Conservation (phyloP, 768 basidiomycete genomes). For the Cyclocybe cylindracea region DNA sequence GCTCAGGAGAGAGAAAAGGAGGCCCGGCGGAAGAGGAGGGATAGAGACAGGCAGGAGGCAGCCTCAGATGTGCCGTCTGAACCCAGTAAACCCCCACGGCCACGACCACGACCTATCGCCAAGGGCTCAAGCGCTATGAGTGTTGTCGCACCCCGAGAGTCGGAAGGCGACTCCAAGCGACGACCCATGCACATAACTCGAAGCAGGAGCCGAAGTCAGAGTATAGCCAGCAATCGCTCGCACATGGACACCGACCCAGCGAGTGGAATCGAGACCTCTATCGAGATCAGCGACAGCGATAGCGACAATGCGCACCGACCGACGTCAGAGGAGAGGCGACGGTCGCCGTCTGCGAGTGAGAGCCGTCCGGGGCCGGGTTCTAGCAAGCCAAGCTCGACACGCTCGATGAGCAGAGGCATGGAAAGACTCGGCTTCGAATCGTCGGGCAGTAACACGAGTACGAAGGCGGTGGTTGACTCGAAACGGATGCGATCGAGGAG, state of each 20-base stretch:
- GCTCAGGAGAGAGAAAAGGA: constrained; percentile 1
- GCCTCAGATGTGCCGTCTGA: background rate
- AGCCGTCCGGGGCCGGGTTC: constrained; percentile 1
- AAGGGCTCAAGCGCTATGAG: constrained; percentile 21
- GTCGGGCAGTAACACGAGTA: background rate
- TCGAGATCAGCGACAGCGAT: constrained; percentile 13
- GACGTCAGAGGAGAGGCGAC: constrained; percentile 10
- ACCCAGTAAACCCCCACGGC: constrained; percentile 6
- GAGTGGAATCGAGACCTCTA: constrained; percentile 9
- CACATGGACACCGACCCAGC: constrained; percentile 5
- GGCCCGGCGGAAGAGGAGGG: constrained; percentile 7
- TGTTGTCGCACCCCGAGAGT: constrained; percentile 6
- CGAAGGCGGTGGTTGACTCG: background rate
- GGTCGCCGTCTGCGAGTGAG: constrained; percentile 19
- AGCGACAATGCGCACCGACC: constrained; percentile 6
- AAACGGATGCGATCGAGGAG: background rate
- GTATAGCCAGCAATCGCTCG: background rate
- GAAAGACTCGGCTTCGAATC: constrained; percentile 4
- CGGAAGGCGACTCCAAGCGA: background rate
- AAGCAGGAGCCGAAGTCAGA: constrained; percentile 14
- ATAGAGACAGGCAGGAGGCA: constrained; percentile 10
- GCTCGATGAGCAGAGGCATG: constrained; percentile 3
- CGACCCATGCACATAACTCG: background rate
- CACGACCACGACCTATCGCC: constrained; percentile 18
- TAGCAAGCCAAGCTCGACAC: background rate